Evolutionary conservation across 176 grass and related monocot genomes (phyloP).

Genomic region (Oryza rufipogon): DNA sequence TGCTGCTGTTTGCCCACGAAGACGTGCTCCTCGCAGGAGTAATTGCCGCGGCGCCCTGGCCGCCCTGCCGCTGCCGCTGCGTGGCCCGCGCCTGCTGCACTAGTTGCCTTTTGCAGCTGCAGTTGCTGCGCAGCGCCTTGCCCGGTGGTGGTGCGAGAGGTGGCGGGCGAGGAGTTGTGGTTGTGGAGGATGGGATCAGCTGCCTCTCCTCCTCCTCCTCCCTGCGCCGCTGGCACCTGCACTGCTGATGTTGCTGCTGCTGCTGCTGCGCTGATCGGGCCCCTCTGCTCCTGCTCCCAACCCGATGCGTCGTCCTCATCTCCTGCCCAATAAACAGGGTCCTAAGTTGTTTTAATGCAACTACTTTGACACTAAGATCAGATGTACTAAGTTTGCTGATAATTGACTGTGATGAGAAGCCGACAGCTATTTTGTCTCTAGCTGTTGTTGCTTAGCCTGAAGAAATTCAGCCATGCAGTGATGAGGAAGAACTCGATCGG

Average conservation of each 20-base stretch:
- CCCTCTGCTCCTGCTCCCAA: slow-evolving; percentile 22
- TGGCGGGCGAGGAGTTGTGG: neutral
- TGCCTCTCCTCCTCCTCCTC: neutral
- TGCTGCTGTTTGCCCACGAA: neutral
- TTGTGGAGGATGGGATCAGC: neutral
- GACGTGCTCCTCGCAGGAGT: neutral
- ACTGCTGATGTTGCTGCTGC: neutral
- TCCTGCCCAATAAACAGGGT: slow-evolving; percentile 32
- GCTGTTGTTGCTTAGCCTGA: slow-evolving; percentile 36
- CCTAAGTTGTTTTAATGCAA: neutral
- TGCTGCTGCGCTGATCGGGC: neutral
- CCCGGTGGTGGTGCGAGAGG: slow-evolving; percentile 20
- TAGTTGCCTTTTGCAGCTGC: slow-evolving; percentile 39
- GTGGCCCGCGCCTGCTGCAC: slow-evolving; percentile 20
- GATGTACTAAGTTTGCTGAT: too few species aligned
- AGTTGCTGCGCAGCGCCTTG: slow-evolving; percentile 16
- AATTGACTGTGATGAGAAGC: neutral
- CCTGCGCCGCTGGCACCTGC: slow-evolving; percentile 34
- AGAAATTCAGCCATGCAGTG: neutral
- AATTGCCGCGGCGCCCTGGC: neutral
- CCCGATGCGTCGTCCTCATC: slow-evolving; percentile 41
- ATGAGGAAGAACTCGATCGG: neutral
- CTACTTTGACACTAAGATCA: neutral
- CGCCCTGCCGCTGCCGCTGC: neutral
- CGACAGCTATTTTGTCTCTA: slow-evolving; percentile 25